Conservation (phyloP, 208 protist species). For the Crithidia fasciculata region DNA sequence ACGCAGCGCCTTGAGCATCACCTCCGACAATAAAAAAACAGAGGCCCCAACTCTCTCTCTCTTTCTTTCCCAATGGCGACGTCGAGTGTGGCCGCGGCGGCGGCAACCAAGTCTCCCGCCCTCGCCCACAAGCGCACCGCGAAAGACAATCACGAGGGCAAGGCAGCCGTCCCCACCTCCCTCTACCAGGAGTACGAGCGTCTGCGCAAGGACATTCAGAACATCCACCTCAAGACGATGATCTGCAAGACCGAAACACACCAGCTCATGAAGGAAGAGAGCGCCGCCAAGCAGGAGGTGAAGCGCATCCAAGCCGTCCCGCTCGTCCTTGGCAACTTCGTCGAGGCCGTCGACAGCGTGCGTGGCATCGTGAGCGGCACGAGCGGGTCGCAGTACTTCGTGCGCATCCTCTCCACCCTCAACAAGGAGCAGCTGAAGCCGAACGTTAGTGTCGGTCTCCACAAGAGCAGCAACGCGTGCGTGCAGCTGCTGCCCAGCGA, state of each 20-base stretch:
- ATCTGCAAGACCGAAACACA: slow-evolving; percentile 91
- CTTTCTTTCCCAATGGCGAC: slow-evolving; percentile 3
- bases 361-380: slow-evolving; percentile 96
- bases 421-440: slow-evolving; percentile 99
- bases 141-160: slow-evolving; percentile 9
- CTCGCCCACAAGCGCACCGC: slow-evolving; percentile 12
- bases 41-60: background rate
- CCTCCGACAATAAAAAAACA: background rate
- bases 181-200: slow-evolving; percentile 88
- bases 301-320: slow-evolving; percentile 99
- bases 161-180: slow-evolving; percentile 16
- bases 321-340: slow-evolving; percentile 99
- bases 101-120: slow-evolving; percentile 23
- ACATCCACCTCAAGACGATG: slow-evolving; percentile 89
- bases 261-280: slow-evolving; percentile 89
- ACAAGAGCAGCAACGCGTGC: slow-evolving; percentile 98
- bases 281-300: slow-evolving; percentile 93
- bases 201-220: slow-evolving; percentile 65
- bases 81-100: slow-evolving; percentile 7
- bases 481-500: slow-evolving; percentile 98
- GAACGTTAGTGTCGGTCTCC: slow-evolving; percentile 98
- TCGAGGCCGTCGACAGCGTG: slow-evolving; percentile 99
- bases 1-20: background rate
- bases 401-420: slow-evolving; percentile 97
- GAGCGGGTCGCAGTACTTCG: slow-evolving; percentile 98